Evolutionary conservation across 2,329 filamentous ascomycete species (phyloP).

Genomic region (Aspergillus jensenii): DNA sequence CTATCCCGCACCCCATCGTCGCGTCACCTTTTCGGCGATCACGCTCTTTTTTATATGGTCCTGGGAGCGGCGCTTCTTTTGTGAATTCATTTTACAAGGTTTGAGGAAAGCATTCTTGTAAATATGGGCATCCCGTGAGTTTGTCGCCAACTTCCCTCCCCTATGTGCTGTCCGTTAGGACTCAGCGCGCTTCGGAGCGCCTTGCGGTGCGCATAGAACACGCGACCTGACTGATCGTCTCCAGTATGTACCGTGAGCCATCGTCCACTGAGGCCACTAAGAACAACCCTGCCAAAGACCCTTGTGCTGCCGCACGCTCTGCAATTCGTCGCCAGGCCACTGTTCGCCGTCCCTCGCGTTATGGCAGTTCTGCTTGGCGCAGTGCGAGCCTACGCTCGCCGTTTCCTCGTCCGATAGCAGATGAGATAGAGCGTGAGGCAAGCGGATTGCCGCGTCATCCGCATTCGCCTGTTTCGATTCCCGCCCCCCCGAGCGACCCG

Average conservation of each 20-base stretch:
- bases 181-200: constrained; percentile 17
- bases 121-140: constrained; percentile 46
- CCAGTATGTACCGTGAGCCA: constrained; percentile 57
- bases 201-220: constrained; percentile 11
- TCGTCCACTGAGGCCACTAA: constrained; percentile 43
- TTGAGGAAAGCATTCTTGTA: not conserved
- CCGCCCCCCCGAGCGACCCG: constrained; percentile 28
- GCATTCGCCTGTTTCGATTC: constrained; percentile 28
- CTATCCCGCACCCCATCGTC: constrained; percentile 18
- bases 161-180: constrained; percentile 7
- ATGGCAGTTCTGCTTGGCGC: constrained; percentile 27
- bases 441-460: constrained; percentile 21
- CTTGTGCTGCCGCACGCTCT: constrained; percentile 54
- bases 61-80: constrained; percentile 8
- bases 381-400: constrained; percentile 29
- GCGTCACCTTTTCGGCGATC: constrained; percentile 13
- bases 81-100: not conserved
- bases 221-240: constrained; percentile 21
- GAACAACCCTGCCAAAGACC: constrained; percentile 52
- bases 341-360: constrained; percentile 33
- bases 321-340: constrained; percentile 56
- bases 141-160: constrained; percentile 10
- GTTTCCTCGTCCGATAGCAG: constrained; percentile 28
- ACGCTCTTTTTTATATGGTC: constrained; percentile 13
- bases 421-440: constrained; percentile 34